phyloP scores from a whole-genome alignment of 371 early-diverging fungal species.

The Blakeslea trispora region DNA sequence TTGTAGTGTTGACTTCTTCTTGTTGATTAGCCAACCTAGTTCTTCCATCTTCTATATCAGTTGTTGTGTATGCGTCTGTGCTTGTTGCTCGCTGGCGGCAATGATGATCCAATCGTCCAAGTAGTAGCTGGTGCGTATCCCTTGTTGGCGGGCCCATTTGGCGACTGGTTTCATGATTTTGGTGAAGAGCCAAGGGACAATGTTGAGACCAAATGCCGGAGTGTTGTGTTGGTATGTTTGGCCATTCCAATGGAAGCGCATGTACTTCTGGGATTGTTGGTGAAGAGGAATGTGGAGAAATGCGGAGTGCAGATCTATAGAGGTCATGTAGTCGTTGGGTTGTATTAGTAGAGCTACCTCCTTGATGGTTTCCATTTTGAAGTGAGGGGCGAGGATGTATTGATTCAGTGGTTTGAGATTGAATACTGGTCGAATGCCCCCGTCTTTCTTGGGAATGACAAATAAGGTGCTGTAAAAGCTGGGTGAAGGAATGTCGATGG shows the following conservation, averaged over 20 bases:
- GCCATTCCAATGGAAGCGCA: constrained; percentile 28
- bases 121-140: constrained; percentile 24
- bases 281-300: constrained; percentile 31
- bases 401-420: constrained; percentile 23
- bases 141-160: constrained; percentile 29
- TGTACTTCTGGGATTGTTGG: constrained; percentile 16
- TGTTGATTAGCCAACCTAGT: constrained; percentile 30
- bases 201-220: constrained; percentile 34
- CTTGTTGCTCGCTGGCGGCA: not conserved
- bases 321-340: constrained; percentile 19
- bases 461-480: constrained; percentile 16
- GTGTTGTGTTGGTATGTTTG: constrained; percentile 25
- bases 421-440: constrained; percentile 19
- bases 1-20: constrained; percentile 20
- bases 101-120: constrained; percentile 31
- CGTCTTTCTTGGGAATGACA: no score
- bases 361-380: constrained; percentile 31
- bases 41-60: constrained; percentile 21
- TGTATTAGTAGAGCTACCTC: constrained; percentile 17
- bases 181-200: constrained; percentile 39
- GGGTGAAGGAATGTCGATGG: no score
- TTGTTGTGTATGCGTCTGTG: constrained; percentile 15
- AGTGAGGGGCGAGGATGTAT: constrained; percentile 8
- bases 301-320: constrained; percentile 17
- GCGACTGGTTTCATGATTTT: constrained; percentile 31